These are phyloP conservation scores for Pelargonium myrrhifolium DNA, from an alignment of 441 rosid species.

Conservation along the genomic window DNA sequence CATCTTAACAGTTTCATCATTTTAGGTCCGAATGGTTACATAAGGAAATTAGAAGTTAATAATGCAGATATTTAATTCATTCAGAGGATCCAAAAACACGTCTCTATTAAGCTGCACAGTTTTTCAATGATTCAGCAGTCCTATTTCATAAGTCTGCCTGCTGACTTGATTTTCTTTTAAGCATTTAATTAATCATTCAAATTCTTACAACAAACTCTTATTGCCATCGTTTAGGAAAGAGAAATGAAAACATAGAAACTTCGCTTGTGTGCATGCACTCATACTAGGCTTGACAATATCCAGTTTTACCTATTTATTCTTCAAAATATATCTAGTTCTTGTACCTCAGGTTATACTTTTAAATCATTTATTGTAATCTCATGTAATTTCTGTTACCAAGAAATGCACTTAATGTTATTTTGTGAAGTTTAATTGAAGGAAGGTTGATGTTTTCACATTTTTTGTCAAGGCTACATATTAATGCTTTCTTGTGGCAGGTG, in stretches of 20 bases:
- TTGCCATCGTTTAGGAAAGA: no score
- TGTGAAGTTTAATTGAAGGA: neutral
- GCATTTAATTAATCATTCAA: no score
- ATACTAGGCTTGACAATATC: neutral
- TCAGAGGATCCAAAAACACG: neutral
- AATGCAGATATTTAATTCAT: neutral
- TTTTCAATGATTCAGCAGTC: neutral
- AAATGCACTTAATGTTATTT: neutral
- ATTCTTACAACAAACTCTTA: no score
- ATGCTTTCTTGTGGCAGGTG: slow-evolving; percentile 52
- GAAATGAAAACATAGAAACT: no score
- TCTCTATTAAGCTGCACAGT: slow-evolving; percentile 1
- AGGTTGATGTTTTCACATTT: slow-evolving; percentile 2
- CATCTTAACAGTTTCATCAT: slow-evolving; percentile 19
- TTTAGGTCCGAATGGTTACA: neutral
- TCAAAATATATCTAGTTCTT: neutral
- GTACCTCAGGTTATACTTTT: neutral
- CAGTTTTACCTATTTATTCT: neutral
- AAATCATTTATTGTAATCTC: neutral
- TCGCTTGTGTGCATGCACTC: neutral
- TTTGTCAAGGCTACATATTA: slow-evolving; percentile 14
- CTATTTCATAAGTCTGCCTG: no score
- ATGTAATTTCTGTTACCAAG: neutral
- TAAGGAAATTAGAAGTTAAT: neutral
- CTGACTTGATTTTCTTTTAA: no score